Evolutionary conservation across 2,329 filamentous ascomycete species (phyloP), one percentile per base, ranked within the genome.

Genomic region (Apiospora hydei): DNA sequence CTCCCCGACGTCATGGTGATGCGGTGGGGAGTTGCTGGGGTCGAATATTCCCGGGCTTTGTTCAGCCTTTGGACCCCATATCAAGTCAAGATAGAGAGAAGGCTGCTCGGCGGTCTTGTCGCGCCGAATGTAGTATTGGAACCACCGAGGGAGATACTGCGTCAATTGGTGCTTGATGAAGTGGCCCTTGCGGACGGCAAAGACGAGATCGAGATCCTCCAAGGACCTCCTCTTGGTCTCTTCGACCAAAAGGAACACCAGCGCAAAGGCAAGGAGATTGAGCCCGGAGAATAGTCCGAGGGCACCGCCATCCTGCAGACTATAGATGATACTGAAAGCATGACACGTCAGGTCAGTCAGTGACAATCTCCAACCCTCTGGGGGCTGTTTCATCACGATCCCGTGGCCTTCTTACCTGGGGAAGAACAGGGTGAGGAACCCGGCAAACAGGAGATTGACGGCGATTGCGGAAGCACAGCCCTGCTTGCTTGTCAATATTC

Each of bases 381-480:
- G 30, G 30, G 30, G 14, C 3, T 11, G 18, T 61, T 21, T 47
- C 46, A 21, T 38, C 30, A 38, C 53, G 51, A 16, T n/a, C 18
- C 11, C 49, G 21, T 21, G 4, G n/a, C n/a, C 5, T 43, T 34
- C 44, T 79, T 76, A 38, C 53, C 78, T 77, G 0, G 82, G 84
- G 34, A 82, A 86, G 21, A 83, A 81, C 18, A 87, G 79, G 11
- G 85, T 83, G 0, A 88, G 76, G 0, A 87, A 77, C 0, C 85
- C 85, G 0, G 84, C 85, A 71, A 87, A 86, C 30, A 84, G 79
- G 4, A 87, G 80, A 73, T 87, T 87, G 30, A 84, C 82, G 2
- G 82, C 82, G 26, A 87, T 85, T 5, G 85, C 85, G 38, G 85
- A 84, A 0, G 86, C 83, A 30, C 84, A 83, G 1, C 86, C 86